Evolutionary conservation across 371 early-diverging fungal species (phyloP), one percentile per base, ranked within the genome.

Genomic region (Mucor indicus): DNA sequence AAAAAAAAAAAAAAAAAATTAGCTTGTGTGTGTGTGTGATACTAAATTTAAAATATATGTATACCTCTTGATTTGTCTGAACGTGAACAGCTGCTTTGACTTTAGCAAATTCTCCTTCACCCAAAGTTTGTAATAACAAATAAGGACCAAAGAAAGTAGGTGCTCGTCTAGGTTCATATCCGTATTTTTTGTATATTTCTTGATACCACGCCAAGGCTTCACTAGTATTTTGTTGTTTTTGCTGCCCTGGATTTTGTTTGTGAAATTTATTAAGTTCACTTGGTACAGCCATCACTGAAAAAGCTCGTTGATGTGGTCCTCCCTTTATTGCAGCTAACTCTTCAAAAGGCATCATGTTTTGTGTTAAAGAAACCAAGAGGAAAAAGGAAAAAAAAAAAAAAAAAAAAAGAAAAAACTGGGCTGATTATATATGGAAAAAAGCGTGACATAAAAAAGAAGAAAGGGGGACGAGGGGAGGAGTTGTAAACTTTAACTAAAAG

Each of bases 71-170:
- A 24, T 92, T 89, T 12, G 89, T 89, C 21, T 91, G 69, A 38
- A 83, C 85, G 72, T 95, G 91, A 56, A 91, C 80, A 6, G 91
- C 97, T 17, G 95, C 82, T 64, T 96, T 96, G 56, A 98, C 99
- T 70, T 95, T 93, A 46, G 93, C 94, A 67, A 95, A 96, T 71
- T 95, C 96, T 36, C 98, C 98, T 69, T 92, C 95, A 43, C 98
- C 99, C 8, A 98, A 80, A 19, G 93, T 90, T 67, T 93, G 95
- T 22, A 91, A 80, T 38, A 98, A 71, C 20, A 86, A 80, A 66
- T 97, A 99, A 45, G 93, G 89, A 2, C 96, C 96, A 66, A 95
- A 88, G 67, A 86, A 82, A n/a, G 67, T 57, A 9, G 69, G 73
- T 44, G 56, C 50, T 11, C 59, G 83, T 75, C 44, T 83, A 76